Base-by-base conservation (phyloP, 1,284 basidiomycete genomes). In the Limonomyces culmigenus region DNA sequence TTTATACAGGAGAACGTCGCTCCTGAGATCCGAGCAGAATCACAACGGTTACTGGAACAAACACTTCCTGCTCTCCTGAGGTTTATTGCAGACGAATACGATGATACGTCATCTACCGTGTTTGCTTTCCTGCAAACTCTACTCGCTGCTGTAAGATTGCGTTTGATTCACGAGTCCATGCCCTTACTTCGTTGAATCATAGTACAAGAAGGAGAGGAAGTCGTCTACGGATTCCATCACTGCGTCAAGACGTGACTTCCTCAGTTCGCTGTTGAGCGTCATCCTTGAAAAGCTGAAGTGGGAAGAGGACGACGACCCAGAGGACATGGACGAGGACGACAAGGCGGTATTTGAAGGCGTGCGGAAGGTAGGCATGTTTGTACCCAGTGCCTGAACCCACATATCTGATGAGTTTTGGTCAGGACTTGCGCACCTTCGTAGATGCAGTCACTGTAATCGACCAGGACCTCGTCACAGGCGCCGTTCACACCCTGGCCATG, bases 211-310 rank as follows among this genome's bases (percentile, higher is more conserved):
- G 36, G 59, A 57, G 39, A 72, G 77, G 45, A 87, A 84, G 55
- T 58, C 67, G 5, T 69, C 73, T 3, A 58, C 72, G 1, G 70
- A 68, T n/a, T 70, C 71, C 10, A 58, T 81, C 15, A 72, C 89
- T 27, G 70, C 70, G 2, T 60, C 73, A 40, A 89, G 84, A 50
- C 74, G 77, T 19, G 64, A 74, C 5, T 93, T 98, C 61, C 66
- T 98, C 13, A 62, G 65, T 3, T 79, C 78, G 3, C 62, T 97
- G 4, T 65, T 98, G 12, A 66, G 79, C 44, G 78, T 89, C 25
- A 70, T 88, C 25, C 59, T 97, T 21, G 65, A 71, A 38, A 97
- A 97, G 59, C 70, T 87, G 53, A 93, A 89, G 50, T 99, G 96
- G 96, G 81, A 87, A 36, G 68, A 74, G 42, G 75, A 79, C 0